Evolutionary conservation across 208 protist genomes (phyloP), one percentile per base, ranked within the genome.

Genomic region (Spongospora subterranea): DNA sequence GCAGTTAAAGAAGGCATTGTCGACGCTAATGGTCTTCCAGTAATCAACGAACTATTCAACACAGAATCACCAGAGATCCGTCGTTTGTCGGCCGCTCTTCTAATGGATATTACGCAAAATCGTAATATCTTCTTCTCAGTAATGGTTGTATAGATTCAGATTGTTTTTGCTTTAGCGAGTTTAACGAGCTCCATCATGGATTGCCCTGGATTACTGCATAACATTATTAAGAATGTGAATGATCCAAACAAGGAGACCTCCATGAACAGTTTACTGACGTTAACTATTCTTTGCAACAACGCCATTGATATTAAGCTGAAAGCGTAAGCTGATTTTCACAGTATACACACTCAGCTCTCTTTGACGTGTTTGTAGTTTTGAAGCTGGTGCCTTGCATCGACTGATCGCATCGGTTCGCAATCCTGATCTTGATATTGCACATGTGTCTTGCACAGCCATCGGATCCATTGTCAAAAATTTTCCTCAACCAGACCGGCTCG

Each of bases 261-360:
- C 71, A 82, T 82, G 71, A 82, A 82, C 71, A 82, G 71, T n/a
- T n/a, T 82, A n/a, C 71, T 82, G 71, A 43, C 71, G n/a, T 43
- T 82, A 43, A 82, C 71, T 13, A 82, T 82, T n/a, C 6, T 82
- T 13, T 82, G 71, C n/a, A n/a, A n/a, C 35, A 43, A 13, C 35
- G n/a, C 17, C n/a, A 6, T 35, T n/a, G 71, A 43, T 43, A 6
- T 40, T n/a, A 82, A 82, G n/a, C 71, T 82, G 6, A 6, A 13
- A 35, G 71, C 71, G 71, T 60, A 6, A 60, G 50, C 50, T 60
- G 50, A 6, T 29, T 60, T 6, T 60, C 50, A 29, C 50, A 6
- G 24, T 60, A 6, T 6, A 29, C 24, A 6, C 13, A 6, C 50
- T 60, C 50, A 60, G 50, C 50, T 6, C 50, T 60, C 50, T 29